Evolutionary conservation across 1,139 yeast species (phyloP).

Genomic region (Kodamaea alishanica): DNA sequence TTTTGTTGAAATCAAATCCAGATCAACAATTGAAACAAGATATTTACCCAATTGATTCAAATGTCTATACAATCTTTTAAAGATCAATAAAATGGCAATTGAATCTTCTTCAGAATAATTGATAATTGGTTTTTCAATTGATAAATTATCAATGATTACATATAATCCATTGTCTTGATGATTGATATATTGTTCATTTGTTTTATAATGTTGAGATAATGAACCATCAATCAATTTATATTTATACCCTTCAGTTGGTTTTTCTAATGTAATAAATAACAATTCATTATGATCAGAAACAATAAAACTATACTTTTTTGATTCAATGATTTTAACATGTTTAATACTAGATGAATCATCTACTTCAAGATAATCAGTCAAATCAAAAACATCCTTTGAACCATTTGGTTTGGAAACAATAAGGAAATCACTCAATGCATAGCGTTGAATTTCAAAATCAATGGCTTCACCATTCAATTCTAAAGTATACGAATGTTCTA

Average conservation of each 20-base stretch:
- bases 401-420: constrained; percentile 10
- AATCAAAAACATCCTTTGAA: constrained; percentile 23
- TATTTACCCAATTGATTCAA: constrained; percentile 33
- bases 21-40: constrained; percentile 12
- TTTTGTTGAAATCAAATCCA: not conserved
- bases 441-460: constrained; percentile 10
- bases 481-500: constrained; percentile 4
- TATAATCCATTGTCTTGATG: constrained; percentile 7
- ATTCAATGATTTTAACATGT: constrained; percentile 8
- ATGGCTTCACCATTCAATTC: not conserved
- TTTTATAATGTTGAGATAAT: constrained; percentile 5
- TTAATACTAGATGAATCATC: constrained; percentile 18
- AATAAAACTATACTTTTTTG: constrained; percentile 6
- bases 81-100: constrained; percentile 14
- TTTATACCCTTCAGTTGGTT: constrained; percentile 7
- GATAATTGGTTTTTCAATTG: constrained; percentile 19
- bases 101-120: constrained; percentile 21
- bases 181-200: constrained; percentile 6
- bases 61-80: constrained; percentile 32
- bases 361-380: constrained; percentile 26
- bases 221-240: constrained; percentile 13
- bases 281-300: constrained; percentile 8
- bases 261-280: constrained; percentile 8
- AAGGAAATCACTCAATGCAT: constrained; percentile 20
- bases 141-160: constrained; percentile 19